Percentiles rank a stretch among this genome's conserved stretches.
Evolutionary conservation across 768 basidiomycete species (phyloP).

Genomic region (Termitomyces sp.): DNA sequence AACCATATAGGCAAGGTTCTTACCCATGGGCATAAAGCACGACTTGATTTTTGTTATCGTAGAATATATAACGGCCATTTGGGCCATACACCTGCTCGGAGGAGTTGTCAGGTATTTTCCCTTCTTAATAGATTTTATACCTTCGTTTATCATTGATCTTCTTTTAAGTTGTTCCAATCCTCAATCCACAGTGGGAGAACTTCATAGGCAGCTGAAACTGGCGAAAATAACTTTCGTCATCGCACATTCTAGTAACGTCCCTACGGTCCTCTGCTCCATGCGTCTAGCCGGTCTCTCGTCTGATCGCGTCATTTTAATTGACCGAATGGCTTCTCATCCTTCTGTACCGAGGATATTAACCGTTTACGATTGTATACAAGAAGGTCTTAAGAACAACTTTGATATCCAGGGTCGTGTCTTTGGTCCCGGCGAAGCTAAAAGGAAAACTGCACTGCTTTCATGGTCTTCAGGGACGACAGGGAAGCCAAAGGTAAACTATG

Average conservation of each 20-base stretch:
- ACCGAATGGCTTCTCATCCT: conserved; percentile 12
- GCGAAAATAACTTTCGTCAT: conserved; percentile 39
- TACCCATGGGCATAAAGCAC: not conserved
- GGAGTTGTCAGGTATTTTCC: conserved; percentile 42
- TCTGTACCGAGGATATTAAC: conserved; percentile 10
- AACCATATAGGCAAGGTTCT: conserved; percentile 42
- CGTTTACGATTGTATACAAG: conserved; percentile 21
- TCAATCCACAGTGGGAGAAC: conserved; percentile 44
- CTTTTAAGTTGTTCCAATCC: conserved; percentile 47
- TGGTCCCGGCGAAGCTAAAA: conserved; percentile 47
- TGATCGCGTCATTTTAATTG: conserved; percentile 35
- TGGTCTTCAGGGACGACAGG: conserved; percentile 73
- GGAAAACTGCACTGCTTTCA: conserved; percentile 53
- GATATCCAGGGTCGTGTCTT: conserved; percentile 40
- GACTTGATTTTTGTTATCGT: not conserved
- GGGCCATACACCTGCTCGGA: conserved; percentile 48
- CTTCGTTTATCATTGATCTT: not conserved
- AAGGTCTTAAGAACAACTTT: conserved; percentile 15
- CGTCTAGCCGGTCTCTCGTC: conserved; percentile 26
- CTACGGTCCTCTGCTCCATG: conserved; percentile 32
- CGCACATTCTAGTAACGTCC: conserved; percentile 32
- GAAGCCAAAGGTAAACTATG: conserved; percentile 49
- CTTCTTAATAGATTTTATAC: not conserved
- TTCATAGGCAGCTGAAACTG: conserved; percentile 42
- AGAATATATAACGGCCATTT: conserved; percentile 45